Percentiles rank a stretch among this genome's conserved stretches.
These are phyloP conservation scores for Backusella luteola DNA, from an alignment of 192 early-diverging fungal species.

Conservation along the genomic window DNA sequence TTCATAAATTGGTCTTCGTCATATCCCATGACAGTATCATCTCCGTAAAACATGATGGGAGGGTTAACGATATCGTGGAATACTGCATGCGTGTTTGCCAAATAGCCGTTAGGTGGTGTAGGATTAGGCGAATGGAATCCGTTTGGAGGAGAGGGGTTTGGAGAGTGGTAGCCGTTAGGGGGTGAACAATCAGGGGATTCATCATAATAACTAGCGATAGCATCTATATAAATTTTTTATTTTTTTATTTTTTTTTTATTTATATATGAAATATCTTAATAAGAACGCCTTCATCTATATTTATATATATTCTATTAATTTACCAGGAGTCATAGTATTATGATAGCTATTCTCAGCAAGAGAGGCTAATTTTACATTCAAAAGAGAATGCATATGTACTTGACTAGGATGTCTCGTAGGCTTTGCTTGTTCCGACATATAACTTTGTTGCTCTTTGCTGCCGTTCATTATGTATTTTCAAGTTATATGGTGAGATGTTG, in stretches of 20 bases:
- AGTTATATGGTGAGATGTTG: background rate
- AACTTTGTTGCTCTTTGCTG: background rate
- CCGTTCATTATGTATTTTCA: background rate
- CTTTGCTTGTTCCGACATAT: background rate
- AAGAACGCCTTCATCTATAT: background rate
- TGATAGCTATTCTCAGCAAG: conserved; percentile 7
- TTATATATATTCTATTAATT: background rate
- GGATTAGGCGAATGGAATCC: conserved; percentile 21
- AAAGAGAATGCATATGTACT: conserved; percentile 12
- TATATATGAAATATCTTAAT: background rate
- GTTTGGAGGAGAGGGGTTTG: conserved; percentile 16
- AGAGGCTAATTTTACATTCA: conserved; percentile 11
- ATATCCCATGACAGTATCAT: conserved; percentile 3
- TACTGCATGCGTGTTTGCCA: background rate
- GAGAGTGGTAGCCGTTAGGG: conserved; percentile 14
- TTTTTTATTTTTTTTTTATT: background rate
- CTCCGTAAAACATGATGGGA: conserved; percentile 12
- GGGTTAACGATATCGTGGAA: conserved; percentile 10
- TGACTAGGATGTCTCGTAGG: conserved; percentile 1
- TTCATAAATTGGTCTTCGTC: conserved; percentile 17
- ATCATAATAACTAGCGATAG: conserved; percentile 13
- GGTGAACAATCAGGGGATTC: conserved; percentile 15
- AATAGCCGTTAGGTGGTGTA: conserved; percentile 14
- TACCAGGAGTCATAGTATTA: conserved; percentile 18
- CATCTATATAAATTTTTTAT: conserved; percentile 1